Evolutionary conservation across 306 rosid species (phyloP).

Genomic region (Acacia acuminata): DNA sequence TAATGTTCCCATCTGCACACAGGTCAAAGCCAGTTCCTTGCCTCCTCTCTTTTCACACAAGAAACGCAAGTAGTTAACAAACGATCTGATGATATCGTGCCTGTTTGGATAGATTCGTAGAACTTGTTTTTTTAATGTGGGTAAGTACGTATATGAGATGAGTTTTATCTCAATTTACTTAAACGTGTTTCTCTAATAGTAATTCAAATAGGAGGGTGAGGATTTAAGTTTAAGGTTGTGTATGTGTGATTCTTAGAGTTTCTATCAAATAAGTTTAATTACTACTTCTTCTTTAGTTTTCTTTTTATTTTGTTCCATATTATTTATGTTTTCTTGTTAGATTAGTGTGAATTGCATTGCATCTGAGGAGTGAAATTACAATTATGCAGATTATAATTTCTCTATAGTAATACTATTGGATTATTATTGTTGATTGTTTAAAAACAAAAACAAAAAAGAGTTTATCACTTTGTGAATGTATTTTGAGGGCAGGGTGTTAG

Average conservation of each 20-base stretch:
- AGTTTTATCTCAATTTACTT: no score
- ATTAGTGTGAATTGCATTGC: conserved; percentile 53
- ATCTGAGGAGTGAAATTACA: conserved; percentile 56
- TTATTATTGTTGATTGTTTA: background rate
- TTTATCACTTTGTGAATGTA: background rate
- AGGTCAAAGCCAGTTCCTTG: conserved; percentile 66
- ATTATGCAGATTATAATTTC: conserved; percentile 73
- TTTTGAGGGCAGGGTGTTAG: conserved; percentile 1
- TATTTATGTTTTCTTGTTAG: conserved; percentile 43
- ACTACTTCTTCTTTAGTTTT: conserved; percentile 10
- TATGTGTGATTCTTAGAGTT: conserved; percentile 28
- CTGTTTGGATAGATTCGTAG: no score
- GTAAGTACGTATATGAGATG: no score
- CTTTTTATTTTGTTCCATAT: conserved; percentile 2
- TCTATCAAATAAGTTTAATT: conserved; percentile 45
- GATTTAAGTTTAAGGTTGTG: background rate
- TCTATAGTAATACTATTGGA: conserved; percentile 44
- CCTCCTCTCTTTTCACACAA: conserved; percentile 89
- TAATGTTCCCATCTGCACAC: conserved; percentile 92
- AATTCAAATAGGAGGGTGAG: no score
- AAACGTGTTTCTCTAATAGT: no score
- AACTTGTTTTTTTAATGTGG: no score
- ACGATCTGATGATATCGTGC: conserved; percentile 38
- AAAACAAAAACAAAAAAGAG: background rate
- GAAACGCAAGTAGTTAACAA: conserved; percentile 56